These are phyloP conservation scores for Cryptosporidium felis DNA, from an alignment of 169 alveolate species.

Conservation along the genomic window DNA sequence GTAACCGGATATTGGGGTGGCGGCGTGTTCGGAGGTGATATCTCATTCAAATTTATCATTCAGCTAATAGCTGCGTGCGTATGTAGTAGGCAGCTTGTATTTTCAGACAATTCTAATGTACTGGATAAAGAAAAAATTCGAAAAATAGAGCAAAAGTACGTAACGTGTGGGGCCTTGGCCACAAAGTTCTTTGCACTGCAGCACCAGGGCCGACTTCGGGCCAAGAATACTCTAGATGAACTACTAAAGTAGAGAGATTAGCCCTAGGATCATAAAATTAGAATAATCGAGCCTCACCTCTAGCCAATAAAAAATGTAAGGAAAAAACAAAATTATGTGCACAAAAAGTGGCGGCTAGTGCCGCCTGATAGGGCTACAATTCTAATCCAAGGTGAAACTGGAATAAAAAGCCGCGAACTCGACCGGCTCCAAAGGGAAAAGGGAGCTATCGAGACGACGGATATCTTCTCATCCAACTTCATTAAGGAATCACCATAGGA, in stretches of 20 bases:
- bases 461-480: too few species aligned
- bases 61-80: slow-evolving; percentile 3
- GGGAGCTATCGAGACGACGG: too few species aligned
- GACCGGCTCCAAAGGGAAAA: too few species aligned
- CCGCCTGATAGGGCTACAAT: slow-evolving; percentile 68
- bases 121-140: background rate
- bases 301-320: background rate
- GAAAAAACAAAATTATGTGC: background rate
- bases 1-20: slow-evolving; percentile 48
- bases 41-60: background rate
- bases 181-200: background rate
- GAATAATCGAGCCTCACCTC: background rate
- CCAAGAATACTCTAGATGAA: background rate
- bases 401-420: too few species aligned
- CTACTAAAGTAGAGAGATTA: background rate
- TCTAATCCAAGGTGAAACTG: slow-evolving; percentile 15
- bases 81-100: slow-evolving; percentile 11
- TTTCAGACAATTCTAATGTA: background rate
- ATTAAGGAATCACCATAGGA: too few species aligned
- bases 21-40: slow-evolving; percentile 38
- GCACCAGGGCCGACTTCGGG: background rate
- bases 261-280: too few species aligned
- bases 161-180: background rate
- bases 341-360: slow-evolving; percentile 71
- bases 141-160: background rate